A percentile compares a stretch with the other conserved stretches of the same genome.
Evolutionary conservation across 2,329 filamentous ascomycete species (phyloP).

Genomic region (Ophiostoma sp.): DNA sequence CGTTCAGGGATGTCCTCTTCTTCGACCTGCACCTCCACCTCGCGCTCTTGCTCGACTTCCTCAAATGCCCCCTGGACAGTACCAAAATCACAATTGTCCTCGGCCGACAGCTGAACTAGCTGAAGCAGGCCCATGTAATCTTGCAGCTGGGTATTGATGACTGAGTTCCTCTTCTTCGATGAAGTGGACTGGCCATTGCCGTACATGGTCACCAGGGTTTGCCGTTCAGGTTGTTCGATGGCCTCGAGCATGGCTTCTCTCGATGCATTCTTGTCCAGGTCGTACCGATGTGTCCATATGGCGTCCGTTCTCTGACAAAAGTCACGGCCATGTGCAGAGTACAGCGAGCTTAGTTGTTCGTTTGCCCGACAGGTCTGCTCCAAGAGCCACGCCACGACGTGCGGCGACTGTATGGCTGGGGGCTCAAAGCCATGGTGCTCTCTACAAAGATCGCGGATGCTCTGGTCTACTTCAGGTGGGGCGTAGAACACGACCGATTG

Average conservation of each 20-base stretch:
- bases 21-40: slow-evolving; percentile 56
- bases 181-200: slow-evolving; percentile 24
- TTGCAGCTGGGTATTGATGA: background rate
- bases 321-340: slow-evolving; percentile 55
- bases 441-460: slow-evolving; percentile 46
- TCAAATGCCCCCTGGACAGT: slow-evolving; percentile 42
- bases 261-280: slow-evolving; percentile 35
- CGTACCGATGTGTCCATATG: slow-evolving; percentile 39
- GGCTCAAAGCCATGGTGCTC: slow-evolving; percentile 28
- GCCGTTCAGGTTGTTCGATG: slow-evolving; percentile 50
- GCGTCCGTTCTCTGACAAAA: slow-evolving; percentile 55
- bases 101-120: background rate
- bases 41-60: slow-evolving; percentile 56
- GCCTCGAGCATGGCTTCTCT: slow-evolving; percentile 40
- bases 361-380: slow-evolving; percentile 57
- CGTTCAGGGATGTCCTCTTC: slow-evolving; percentile 38
- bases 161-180: no score
- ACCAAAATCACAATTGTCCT: background rate
- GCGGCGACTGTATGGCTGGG: slow-evolving; percentile 37
- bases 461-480: slow-evolving; percentile 57
- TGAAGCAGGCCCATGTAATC: background rate
- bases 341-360: slow-evolving; percentile 54
- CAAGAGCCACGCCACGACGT: slow-evolving; percentile 53
- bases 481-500: slow-evolving; percentile 54
- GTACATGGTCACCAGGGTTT: slow-evolving; percentile 56